These are phyloP conservation scores for Chimonanthus salicifolius DNA, from an alignment of 164 flowering plant species.

Conservation along the genomic window DNA sequence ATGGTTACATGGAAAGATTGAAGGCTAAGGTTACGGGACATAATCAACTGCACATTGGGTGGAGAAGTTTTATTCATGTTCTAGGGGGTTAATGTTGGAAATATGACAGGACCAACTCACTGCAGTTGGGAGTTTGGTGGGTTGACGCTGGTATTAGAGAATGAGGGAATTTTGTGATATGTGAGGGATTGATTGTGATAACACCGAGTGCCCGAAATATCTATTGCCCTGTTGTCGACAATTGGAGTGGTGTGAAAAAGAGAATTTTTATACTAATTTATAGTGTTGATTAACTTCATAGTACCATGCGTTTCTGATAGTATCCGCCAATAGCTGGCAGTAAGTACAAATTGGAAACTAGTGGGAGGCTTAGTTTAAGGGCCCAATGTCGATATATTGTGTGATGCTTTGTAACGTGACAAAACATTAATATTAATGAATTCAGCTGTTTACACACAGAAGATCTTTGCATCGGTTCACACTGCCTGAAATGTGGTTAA, in stretches of 20 bases:
- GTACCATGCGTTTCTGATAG: no score
- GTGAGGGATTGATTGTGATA: not conserved
- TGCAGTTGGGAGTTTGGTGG: not conserved
- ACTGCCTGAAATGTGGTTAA: no score
- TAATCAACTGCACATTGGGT: not conserved
- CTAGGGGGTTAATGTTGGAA: not conserved
- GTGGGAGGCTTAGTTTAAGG: no score
- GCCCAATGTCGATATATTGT: no score
- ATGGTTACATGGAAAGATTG: not conserved
- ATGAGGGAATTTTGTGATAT: not conserved
- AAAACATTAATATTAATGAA: no score
- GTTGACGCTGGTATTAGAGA: not conserved
- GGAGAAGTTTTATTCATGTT: not conserved
- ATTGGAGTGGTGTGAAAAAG: not conserved
- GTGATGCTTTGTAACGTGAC: no score
- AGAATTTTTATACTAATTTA: no score
- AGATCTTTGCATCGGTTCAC: no score
- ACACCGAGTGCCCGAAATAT: not conserved
- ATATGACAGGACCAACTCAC: not conserved
- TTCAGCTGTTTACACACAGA: no score
- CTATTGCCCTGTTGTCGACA: not conserved
- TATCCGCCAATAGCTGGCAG: no score
- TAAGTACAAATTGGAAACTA: no score
- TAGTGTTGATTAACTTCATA: no score
- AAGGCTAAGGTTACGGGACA: not conserved